phyloP scores from a whole-genome alignment of 306 rosid species.

The Sicyos baderoa region DNA sequence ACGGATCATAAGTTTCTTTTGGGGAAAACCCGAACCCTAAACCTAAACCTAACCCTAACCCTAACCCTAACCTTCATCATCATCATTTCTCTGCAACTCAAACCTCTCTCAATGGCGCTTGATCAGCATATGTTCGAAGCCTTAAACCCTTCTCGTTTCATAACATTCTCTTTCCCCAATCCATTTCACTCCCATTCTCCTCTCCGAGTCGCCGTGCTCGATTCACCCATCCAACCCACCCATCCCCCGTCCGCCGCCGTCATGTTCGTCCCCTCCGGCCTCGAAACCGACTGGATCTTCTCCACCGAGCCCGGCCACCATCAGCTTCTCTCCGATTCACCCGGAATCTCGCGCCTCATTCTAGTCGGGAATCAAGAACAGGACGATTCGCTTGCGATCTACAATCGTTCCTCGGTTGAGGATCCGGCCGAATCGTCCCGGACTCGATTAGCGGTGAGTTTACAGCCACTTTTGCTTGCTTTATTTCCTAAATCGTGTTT shows the following conservation, averaged over 20 bases:
- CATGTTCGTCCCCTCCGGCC: slow-evolving; percentile 59
- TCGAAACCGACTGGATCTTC: slow-evolving; percentile 81
- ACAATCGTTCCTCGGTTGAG: slow-evolving; percentile 30
- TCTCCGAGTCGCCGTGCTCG: slow-evolving; percentile 72
- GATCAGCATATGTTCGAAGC: slow-evolving; percentile 39
- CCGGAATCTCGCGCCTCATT: slow-evolving; percentile 52
- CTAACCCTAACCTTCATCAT: too few relatives aligned
- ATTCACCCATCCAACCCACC: slow-evolving; percentile 40
- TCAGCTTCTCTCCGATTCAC: slow-evolving; percentile 54
- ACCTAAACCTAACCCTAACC: too few relatives aligned
- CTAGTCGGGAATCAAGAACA: slow-evolving; percentile 41
- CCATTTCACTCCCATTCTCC: slow-evolving; percentile 33
- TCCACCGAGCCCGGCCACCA: slow-evolving; percentile 59
- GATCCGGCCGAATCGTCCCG: slow-evolving; percentile 18
- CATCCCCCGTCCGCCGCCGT: slow-evolving; percentile 44
- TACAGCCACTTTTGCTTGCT: slow-evolving; percentile 62
- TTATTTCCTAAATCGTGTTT: slow-evolving; percentile 59
- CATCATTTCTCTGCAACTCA: not conserved
- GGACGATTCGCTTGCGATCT: slow-evolving; percentile 14
- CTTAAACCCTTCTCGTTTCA: slow-evolving; percentile 46
- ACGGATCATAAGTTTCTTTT: too few relatives aligned
- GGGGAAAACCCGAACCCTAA: too few relatives aligned
- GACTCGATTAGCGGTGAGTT: slow-evolving; percentile 35
- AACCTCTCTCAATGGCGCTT: slow-evolving; percentile 33
- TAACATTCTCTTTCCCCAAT: slow-evolving; percentile 54